A percentile compares a stretch with the other conserved stretches of the same genome.
Evolutionary conservation across 208 protist species (phyloP).

Genomic region (Porcisia deanei): DNA sequence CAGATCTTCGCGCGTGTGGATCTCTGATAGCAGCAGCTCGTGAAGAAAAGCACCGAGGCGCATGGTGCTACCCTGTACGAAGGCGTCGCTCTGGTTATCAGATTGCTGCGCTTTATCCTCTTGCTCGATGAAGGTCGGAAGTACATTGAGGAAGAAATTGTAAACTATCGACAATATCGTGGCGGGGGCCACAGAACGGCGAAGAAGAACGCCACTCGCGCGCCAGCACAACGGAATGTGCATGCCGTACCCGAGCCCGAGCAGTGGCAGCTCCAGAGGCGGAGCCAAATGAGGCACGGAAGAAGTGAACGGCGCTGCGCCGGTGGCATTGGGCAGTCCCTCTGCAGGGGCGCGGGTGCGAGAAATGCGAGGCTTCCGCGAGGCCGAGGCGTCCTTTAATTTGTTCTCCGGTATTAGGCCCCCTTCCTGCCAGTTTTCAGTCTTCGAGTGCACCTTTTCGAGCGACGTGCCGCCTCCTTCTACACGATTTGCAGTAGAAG

Average conservation of each 20-base stretch:
- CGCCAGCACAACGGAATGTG: constrained; percentile 54
- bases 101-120: constrained; percentile 12
- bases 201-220: constrained; percentile 51
- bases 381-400: neutral
- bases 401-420: neutral
- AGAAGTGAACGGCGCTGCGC: neutral
- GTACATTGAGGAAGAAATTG: constrained; percentile 71
- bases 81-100: neutral
- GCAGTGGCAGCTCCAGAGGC: constrained; percentile 35
- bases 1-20: constrained; percentile 20
- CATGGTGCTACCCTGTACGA: neutral
- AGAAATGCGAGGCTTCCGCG: constrained; percentile 10
- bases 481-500: neutral
- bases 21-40: constrained; percentile 28
- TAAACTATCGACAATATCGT: constrained; percentile 43
- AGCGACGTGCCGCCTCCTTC: neutral
- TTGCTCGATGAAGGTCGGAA: constrained; percentile 51
- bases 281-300: neutral
- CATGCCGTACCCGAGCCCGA: constrained; percentile 43
- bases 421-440: neutral
- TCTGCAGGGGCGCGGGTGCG: constrained; percentile 12
- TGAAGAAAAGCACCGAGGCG: constrained; percentile 14
- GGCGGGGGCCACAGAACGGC: constrained; percentile 33
- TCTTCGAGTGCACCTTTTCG: neutral
- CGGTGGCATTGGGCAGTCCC: neutral